Percentiles rank a stretch among this genome's conserved stretches.
phyloP scores from a whole-genome alignment of 352 stramenopile species.

The Globisporangium viniferum region DNA sequence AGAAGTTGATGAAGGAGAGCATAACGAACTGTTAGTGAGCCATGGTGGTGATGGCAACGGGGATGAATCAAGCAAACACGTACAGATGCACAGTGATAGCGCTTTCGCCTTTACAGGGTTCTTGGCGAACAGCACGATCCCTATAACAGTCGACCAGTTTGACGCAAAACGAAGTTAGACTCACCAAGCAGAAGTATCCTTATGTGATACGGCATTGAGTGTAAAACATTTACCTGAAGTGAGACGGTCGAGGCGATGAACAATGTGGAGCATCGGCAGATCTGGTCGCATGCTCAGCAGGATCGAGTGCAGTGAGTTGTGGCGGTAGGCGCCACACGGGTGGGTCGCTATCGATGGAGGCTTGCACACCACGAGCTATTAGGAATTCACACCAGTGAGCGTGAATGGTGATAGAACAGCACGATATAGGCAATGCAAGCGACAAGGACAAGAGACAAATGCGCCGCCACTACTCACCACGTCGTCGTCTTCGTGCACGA shows the following conservation, averaged over 20 bases:
- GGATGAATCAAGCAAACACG: background rate
- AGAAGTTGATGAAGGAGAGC: background rate
- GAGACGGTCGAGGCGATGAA: conserved; percentile 96
- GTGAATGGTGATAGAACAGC: background rate
- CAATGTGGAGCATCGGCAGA: conserved; percentile 76
- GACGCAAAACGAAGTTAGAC: too few relatives aligned
- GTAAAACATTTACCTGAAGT: conserved; percentile 75
- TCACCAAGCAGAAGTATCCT: too few relatives aligned
- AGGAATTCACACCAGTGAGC: background rate
- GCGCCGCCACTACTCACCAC: conserved; percentile 32
- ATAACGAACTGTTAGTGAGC: background rate
- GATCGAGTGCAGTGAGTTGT: conserved; percentile 92
- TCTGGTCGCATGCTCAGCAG: conserved; percentile 67
- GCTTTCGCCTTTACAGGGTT: conserved; percentile 64
- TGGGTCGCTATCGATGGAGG: conserved; percentile 94
- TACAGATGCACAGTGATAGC: conserved; percentile 74
- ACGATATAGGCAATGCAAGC: background rate
- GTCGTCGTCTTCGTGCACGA: conserved; percentile 77
- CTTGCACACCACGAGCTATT: conserved; percentile 84
- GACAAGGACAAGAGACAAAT: too few relatives aligned
- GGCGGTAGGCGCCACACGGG: conserved; percentile 92
- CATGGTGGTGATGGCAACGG: background rate
- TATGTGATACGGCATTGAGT: too few relatives aligned
- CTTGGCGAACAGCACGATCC: conserved; percentile 84
- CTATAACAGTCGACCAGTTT: conserved; percentile 17